phyloP scores from a whole-genome alignment of 1,139 yeast genomes.

The Suzukiozyma palmioleophila region DNA sequence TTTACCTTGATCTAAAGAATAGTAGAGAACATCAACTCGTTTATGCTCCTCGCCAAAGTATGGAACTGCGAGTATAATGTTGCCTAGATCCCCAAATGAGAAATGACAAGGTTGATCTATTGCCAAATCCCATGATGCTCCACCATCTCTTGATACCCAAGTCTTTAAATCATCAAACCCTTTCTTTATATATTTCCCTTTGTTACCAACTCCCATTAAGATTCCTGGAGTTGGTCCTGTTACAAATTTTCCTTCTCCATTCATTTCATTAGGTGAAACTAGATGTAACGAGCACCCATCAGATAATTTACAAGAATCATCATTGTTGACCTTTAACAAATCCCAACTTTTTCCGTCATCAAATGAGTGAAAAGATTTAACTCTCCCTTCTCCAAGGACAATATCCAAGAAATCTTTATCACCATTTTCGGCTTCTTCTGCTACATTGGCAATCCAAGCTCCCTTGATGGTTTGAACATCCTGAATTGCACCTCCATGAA shows the following conservation, averaged over 20 bases:
- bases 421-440: conserved; percentile 19
- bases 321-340: conserved; percentile 41
- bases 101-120: conserved; percentile 53
- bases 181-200: conserved; percentile 32
- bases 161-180: conserved; percentile 36
- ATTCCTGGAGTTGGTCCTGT: conserved; percentile 74
- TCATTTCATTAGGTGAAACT: conserved; percentile 43
- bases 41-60: conserved; percentile 21
- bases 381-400: conserved; percentile 22
- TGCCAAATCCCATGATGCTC: conserved; percentile 61
- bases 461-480: conserved; percentile 67
- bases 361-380: conserved; percentile 39
- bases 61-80: conserved; percentile 62
- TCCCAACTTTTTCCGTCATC: conserved; percentile 69
- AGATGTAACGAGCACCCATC: conserved; percentile 57
- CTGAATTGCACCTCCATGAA: conserved; percentile 41
- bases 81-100: conserved; percentile 79
- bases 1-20: conserved; percentile 72
- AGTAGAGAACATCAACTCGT: conserved; percentile 34
- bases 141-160: conserved; percentile 75
- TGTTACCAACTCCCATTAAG: conserved; percentile 54
- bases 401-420: conserved; percentile 20
- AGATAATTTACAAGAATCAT: conserved; percentile 41
- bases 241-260: conserved; percentile 53
- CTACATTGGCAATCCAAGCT: conserved; percentile 55